A percentile compares a stretch with the other conserved stretches of the same genome.
Evolutionary conservation across 768 basidiomycete genomes (phyloP).

Genomic region (Psilocybe tampanensis): DNA sequence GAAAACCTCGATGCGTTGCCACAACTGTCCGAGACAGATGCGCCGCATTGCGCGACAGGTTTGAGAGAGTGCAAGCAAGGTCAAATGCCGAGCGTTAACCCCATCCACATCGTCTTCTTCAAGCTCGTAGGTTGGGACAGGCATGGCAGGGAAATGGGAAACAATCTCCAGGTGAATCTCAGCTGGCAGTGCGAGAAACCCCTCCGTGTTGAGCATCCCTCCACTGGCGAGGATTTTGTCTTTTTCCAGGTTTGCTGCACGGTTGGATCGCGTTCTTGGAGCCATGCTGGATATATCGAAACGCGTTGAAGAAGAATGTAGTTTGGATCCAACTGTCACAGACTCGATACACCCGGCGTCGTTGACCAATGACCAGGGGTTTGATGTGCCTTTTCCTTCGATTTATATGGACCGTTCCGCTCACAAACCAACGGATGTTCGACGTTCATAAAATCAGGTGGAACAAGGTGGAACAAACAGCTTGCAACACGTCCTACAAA

Average conservation of each 20-base stretch:
- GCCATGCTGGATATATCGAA: no score
- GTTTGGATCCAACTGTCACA: no score
- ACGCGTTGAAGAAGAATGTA: no score
- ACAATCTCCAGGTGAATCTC: conserved; percentile 13
- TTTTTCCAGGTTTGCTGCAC: not conserved
- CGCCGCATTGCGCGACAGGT: conserved; percentile 15
- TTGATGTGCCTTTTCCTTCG: no score
- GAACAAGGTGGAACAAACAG: no score
- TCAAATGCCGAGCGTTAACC: not conserved
- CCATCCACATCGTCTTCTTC: not conserved
- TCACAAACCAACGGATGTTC: no score
- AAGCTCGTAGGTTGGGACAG: not conserved
- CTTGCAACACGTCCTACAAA: no score
- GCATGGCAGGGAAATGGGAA: conserved; percentile 1
- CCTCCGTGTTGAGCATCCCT: not conserved
- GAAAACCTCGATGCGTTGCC: conserved; percentile 20
- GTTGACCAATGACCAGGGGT: no score
- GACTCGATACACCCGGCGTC: no score
- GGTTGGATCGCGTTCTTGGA: no score
- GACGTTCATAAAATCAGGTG: no score
- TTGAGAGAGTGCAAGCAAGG: conserved; percentile 6
- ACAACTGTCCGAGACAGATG: conserved; percentile 8
- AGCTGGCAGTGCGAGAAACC: conserved; percentile 9
- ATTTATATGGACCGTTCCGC: no score
- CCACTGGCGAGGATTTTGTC: not conserved